These are phyloP conservation scores for Pestalotiopsis sp. DNA, from an alignment of 2,329 filamentous ascomycete genomes.

Conservation along the genomic window DNA sequence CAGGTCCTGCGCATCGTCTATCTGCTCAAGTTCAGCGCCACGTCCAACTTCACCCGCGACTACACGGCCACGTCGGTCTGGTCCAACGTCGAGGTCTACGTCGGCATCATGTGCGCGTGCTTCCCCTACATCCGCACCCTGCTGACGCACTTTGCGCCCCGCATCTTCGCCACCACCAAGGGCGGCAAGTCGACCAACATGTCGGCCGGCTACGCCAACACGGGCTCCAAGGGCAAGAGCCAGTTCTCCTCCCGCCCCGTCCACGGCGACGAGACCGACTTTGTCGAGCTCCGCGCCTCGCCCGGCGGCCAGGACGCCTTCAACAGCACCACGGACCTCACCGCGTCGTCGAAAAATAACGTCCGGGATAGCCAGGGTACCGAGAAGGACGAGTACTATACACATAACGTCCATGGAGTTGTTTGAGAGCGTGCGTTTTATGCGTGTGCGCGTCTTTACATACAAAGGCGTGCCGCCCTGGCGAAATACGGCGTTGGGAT, in stretches of 20 bases:
- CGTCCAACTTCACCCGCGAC: constrained; percentile 27
- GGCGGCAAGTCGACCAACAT: constrained; percentile 15
- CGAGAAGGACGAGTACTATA: constrained; percentile 6
- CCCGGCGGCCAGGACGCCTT: constrained; percentile 8
- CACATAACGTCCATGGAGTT: neutral
- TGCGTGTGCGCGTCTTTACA: neutral
- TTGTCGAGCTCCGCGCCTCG: constrained; percentile 7
- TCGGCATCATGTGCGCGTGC: constrained; percentile 33
- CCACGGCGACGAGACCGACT: constrained; percentile 11
- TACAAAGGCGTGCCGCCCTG: neutral
- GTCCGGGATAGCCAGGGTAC: neutral
- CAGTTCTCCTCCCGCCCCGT: constrained; percentile 10
- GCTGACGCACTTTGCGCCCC: constrained; percentile 26
- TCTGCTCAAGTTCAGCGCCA: constrained; percentile 26
- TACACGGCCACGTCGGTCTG: constrained; percentile 20
- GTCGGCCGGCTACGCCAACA: constrained; percentile 5
- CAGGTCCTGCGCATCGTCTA: constrained; percentile 29
- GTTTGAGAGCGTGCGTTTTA: neutral
- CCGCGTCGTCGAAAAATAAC: neutral
- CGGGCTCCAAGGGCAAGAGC: constrained; percentile 1
- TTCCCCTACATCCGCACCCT: constrained; percentile 33
- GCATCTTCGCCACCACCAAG: constrained; percentile 27
- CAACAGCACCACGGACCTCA: constrained; percentile 6
- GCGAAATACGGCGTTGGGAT: constrained; percentile 4
- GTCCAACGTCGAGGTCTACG: constrained; percentile 34